Percentiles rank a stretch among this genome's conserved stretches.
phyloP scores from a whole-genome alignment of 2,329 filamentous ascomycete species.

The Juglanconis sp. region DNA sequence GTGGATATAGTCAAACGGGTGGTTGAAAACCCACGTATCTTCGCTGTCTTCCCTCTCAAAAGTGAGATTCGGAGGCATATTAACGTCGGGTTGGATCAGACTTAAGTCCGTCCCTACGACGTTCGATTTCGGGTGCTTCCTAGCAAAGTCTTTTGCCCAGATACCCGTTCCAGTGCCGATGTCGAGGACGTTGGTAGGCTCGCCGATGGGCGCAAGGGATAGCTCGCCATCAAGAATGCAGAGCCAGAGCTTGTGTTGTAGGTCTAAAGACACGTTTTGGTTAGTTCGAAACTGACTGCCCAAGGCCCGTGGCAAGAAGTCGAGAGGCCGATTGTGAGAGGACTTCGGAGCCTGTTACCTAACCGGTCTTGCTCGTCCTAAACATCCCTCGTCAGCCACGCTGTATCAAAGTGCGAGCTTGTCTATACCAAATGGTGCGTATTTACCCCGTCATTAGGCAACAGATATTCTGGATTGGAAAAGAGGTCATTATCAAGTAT shows the following conservation, averaged over 20 bases:
- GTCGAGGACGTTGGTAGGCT: slow-evolving; percentile 6
- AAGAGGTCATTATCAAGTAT: too few species aligned
- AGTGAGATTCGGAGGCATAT: slow-evolving; percentile 4
- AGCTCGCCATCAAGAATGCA: slow-evolving; percentile 6
- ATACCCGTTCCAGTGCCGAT: slow-evolving; percentile 14
- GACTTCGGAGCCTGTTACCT: neutral
- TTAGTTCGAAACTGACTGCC: neutral
- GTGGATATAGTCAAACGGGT: slow-evolving; percentile 12
- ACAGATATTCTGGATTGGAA: neutral
- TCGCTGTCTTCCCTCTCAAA: slow-evolving; percentile 13
- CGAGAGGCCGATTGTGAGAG: neutral
- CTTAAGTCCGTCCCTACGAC: slow-evolving; percentile 15
- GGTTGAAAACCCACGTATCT: slow-evolving; percentile 3
- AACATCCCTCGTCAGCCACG: neutral
- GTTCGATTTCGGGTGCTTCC: neutral
- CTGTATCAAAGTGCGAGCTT: neutral
- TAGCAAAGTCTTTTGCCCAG: slow-evolving; percentile 12
- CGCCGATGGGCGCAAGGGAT: slow-evolving; percentile 5
- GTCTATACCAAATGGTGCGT: neutral
- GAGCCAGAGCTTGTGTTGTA: slow-evolving; percentile 12
- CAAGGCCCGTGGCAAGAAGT: neutral
- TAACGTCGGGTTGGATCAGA: slow-evolving; percentile 3
- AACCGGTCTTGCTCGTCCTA: neutral
- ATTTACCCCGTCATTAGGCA: neutral
- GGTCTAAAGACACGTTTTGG: neutral